Percentiles rank a stretch among this genome's conserved stretches.
These are phyloP conservation scores for Linaria vulgaris DNA, from an alignment of 257 asterid genomes.

Conservation along the genomic window DNA sequence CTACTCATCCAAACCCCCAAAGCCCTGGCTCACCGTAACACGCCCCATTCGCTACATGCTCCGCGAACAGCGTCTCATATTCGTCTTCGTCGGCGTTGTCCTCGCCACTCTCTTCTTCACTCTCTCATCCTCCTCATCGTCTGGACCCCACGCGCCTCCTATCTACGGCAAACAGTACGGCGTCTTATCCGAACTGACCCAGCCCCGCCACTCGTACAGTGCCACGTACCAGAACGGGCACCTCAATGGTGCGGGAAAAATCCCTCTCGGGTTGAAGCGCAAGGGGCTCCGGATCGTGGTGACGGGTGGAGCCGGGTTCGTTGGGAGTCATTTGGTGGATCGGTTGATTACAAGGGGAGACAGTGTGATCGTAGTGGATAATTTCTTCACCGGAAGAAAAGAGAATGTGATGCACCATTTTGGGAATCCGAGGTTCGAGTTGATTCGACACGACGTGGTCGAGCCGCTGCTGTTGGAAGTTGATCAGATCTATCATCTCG, in stretches of 20 bases:
- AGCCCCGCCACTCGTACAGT: conserved; percentile 28
- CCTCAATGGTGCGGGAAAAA: conserved; percentile 58
- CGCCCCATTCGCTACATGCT: conserved; percentile 50
- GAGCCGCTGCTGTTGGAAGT: conserved; percentile 87
- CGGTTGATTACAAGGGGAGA: conserved; percentile 83
- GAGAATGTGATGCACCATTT: conserved; percentile 90
- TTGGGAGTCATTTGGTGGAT: conserved; percentile 91
- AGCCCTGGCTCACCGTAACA: conserved; percentile 41
- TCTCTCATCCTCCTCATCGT: conserved; percentile 36
- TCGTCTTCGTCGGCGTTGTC: conserved; percentile 54
- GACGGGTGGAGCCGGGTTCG: conserved; percentile 97
- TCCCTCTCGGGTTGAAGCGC: conserved; percentile 75
- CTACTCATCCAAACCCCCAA: conserved; percentile 67
- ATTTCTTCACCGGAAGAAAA: conserved; percentile 89
- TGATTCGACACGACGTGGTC: conserved; percentile 96
- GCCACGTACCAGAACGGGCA: conserved; percentile 53
- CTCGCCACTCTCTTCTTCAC: conserved; percentile 43
- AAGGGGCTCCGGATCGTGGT: conserved; percentile 80
- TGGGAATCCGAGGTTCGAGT: conserved; percentile 80
- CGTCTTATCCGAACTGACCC: conserved; percentile 42
- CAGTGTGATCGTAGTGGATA: conserved; percentile 88
- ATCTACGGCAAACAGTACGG: conserved; percentile 27
- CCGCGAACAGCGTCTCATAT: conserved; percentile 63
- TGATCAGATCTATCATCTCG: conserved; percentile 98
- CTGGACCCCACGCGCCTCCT: conserved; percentile 25